Evolutionary conservation across 2,329 filamentous ascomycete genomes (phyloP).

Genomic region (Fusarium newnesense): DNA sequence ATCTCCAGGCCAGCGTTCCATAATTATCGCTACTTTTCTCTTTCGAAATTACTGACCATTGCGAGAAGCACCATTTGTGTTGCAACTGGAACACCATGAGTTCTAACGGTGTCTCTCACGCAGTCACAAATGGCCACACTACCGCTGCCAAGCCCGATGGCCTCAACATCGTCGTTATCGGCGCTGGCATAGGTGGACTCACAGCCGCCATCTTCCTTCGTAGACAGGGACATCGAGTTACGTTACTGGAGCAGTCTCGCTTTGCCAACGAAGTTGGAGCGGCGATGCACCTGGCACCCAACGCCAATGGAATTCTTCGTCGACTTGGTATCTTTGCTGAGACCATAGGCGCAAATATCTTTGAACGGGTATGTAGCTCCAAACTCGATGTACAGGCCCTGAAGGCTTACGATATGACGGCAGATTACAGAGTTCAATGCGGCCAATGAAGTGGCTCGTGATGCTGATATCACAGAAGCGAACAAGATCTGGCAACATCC

Average conservation of each 20-base stretch:
- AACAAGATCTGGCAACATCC: constrained; percentile 58
- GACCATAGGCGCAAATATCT: constrained; percentile 51
- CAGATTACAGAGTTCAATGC: constrained; percentile 49
- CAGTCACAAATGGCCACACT: neutral
- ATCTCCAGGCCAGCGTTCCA: neutral
- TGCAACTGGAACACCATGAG: neutral
- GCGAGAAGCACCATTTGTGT: too few species aligned
- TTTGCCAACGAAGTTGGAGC: constrained; percentile 68
- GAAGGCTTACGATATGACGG: rapidly evolving
- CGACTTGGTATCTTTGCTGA: constrained; percentile 53
- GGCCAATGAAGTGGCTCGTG: constrained; percentile 49
- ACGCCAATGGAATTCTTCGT: constrained; percentile 66
- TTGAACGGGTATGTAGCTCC: neutral
- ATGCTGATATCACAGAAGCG: constrained; percentile 47
- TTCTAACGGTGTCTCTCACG: rapidly evolving
- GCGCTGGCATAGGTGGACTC: constrained; percentile 59
- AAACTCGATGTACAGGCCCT: rapidly evolving
- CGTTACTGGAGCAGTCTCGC: constrained; percentile 37
- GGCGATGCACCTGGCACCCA: constrained; percentile 70
- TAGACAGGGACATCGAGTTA: constrained; percentile 57
- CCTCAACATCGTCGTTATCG: constrained; percentile 21
- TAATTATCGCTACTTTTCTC: neutral
- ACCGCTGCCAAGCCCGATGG: neutral
- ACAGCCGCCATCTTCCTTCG: constrained; percentile 60
- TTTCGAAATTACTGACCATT: rapidly evolving